Conservation (phyloP, 2,329 filamentous ascomycete genomes). For the Teratosphaeria nubilosa region DNA sequence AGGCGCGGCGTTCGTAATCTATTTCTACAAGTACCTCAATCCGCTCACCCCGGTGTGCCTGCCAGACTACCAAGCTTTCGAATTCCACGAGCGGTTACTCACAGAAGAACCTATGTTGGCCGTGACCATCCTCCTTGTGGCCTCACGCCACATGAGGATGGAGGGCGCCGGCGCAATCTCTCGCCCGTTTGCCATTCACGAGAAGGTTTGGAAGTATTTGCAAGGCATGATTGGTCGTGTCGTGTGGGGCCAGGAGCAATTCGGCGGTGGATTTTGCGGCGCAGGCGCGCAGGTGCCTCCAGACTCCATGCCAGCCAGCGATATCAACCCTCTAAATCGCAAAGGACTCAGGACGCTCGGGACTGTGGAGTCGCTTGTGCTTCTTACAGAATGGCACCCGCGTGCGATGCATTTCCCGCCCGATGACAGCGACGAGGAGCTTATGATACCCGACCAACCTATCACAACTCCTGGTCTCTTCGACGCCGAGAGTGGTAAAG, state of each 20-base stretch:
- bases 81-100: constrained; percentile 67
- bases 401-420: constrained; percentile 86
- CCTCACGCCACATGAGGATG: constrained; percentile 76
- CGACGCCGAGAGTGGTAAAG: constrained; percentile 41
- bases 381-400: constrained; percentile 95
- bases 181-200: constrained; percentile 82
- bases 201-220: constrained; percentile 89
- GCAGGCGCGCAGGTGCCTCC: constrained; percentile 45
- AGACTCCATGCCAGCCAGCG: constrained; percentile 47
- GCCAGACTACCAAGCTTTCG: constrained; percentile 76
- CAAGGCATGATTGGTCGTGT: constrained; percentile 91
- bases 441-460: constrained; percentile 59
- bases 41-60: constrained; percentile 90
- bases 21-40: constrained; percentile 87
- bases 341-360: constrained; percentile 77
- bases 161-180: constrained; percentile 71
- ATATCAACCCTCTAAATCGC: constrained; percentile 47
- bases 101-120: constrained; percentile 88
- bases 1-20: constrained; percentile 86
- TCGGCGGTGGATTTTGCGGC: constrained; percentile 76
- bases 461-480: constrained; percentile 50
- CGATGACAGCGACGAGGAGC: constrained; percentile 54
- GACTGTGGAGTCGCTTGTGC: constrained; percentile 86
- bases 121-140: constrained; percentile 81
- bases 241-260: constrained; percentile 92